Conservation (phyloP, 805 yeast genomes). For the Metschnikowia anglica region DNA sequence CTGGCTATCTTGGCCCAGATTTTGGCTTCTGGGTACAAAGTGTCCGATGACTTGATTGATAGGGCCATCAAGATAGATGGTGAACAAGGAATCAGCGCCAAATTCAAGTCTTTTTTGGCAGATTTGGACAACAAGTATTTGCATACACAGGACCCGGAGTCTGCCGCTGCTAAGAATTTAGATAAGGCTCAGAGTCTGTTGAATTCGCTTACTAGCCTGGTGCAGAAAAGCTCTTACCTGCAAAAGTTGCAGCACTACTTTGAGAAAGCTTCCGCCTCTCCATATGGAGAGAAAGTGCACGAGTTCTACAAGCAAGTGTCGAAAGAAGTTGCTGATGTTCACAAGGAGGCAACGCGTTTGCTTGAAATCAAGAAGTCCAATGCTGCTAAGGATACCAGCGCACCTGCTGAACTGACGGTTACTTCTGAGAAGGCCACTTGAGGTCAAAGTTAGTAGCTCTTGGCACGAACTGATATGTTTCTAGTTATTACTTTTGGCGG, state of each 20-base stretch:
- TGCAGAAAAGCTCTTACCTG: slow-evolving; percentile 32
- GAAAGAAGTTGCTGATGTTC: slow-evolving; percentile 61
- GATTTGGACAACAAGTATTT: slow-evolving; percentile 58
- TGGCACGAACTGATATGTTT: too few species aligned
- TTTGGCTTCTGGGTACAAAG: slow-evolving; percentile 67
- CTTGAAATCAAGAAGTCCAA: slow-evolving; percentile 54
- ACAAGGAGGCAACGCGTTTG: slow-evolving; percentile 70
- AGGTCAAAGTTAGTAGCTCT: too few species aligned
- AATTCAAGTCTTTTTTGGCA: slow-evolving; percentile 55
- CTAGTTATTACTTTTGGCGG: too few species aligned
- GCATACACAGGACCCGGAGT: slow-evolving; percentile 56
- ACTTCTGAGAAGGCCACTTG: slow-evolving; percentile 2
- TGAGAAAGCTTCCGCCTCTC: slow-evolving; percentile 46
- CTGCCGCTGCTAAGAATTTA: slow-evolving; percentile 33
- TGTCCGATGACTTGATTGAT: slow-evolving; percentile 60
- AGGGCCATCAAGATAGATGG: slow-evolving; percentile 64
- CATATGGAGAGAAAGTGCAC: slow-evolving; percentile 60
- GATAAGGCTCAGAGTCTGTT: slow-evolving; percentile 27
- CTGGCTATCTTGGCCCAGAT: slow-evolving; percentile 73
- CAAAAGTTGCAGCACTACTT: slow-evolving; percentile 43
- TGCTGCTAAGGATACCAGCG: slow-evolving; percentile 4
- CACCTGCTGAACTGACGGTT: not conserved
- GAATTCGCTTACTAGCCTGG: slow-evolving; percentile 40
- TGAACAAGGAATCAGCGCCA: slow-evolving; percentile 56
- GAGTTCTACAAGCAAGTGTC: slow-evolving; percentile 56